Percentiles rank a stretch among this genome's conserved stretches.
Evolutionary conservation across 2,329 filamentous ascomycete species (phyloP).

Genomic region (Claviceps africana): DNA sequence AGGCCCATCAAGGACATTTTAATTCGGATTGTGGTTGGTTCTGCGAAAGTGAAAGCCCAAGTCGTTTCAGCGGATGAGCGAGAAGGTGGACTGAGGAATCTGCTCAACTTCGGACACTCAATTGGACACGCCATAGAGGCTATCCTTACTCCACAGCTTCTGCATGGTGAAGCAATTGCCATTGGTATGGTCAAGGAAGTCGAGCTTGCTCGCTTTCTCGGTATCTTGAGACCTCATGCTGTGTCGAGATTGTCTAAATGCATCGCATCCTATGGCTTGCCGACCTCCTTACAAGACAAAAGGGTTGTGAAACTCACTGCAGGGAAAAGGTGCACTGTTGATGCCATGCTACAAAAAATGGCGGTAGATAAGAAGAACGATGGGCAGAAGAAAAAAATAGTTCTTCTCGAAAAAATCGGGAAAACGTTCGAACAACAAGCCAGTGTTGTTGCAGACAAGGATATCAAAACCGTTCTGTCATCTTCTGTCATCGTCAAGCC

Average conservation of each 20-base stretch:
- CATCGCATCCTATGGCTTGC: constrained; percentile 84
- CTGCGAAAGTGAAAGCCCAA: constrained; percentile 82
- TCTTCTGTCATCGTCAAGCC: constrained; percentile 62
- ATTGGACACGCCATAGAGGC: constrained; percentile 96
- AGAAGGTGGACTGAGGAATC: constrained; percentile 83
- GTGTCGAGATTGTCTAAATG: constrained; percentile 86
- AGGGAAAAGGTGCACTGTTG: constrained; percentile 75
- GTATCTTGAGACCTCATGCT: constrained; percentile 70
- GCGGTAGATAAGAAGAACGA: constrained; percentile 98
- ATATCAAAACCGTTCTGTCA: constrained; percentile 72
- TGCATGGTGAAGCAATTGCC: constrained; percentile 90
- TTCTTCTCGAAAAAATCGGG: constrained; percentile 80
- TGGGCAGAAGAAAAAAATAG: constrained; percentile 88
- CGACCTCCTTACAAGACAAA: constrained; percentile 73
- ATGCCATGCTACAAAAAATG: constrained; percentile 82
- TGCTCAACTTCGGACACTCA: constrained; percentile 95
- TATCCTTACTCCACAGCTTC: constrained; percentile 83
- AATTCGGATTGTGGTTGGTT: constrained; percentile 73
- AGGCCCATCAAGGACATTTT: constrained; percentile 55
- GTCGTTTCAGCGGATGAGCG: constrained; percentile 92
- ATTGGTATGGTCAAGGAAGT: constrained; percentile 99
- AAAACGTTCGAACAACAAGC: constrained; percentile 77
- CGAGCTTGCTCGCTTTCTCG: constrained; percentile 79
- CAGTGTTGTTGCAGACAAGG: constrained; percentile 73
- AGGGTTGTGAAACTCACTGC: constrained; percentile 69